A percentile compares a stretch with the other conserved stretches of the same genome.
Conservation (phyloP, 2,329 filamentous ascomycete species). For the Podosphaera aphanis region DNA sequence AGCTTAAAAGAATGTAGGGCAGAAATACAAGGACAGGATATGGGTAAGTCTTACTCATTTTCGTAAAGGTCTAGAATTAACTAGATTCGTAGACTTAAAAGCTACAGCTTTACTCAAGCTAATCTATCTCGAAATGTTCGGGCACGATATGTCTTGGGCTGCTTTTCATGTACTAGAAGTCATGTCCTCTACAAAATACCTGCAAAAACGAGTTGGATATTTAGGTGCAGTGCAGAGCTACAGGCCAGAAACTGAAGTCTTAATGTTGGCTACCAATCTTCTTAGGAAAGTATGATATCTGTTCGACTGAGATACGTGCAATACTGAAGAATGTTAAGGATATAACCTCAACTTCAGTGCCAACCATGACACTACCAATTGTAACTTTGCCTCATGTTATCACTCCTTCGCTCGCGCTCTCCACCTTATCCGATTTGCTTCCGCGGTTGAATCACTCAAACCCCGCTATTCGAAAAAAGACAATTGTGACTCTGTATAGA, state of each 20-base stretch:
- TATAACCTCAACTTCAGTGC: constrained; percentile 45
- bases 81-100: constrained; percentile 48
- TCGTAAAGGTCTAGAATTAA: constrained; percentile 3
- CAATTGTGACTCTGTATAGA: constrained; percentile 79
- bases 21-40: constrained; percentile 81
- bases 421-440: constrained; percentile 64
- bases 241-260: constrained; percentile 77
- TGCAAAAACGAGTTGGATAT: constrained; percentile 89
- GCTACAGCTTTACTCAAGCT: constrained; percentile 88
- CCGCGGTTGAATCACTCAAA: constrained; percentile 72
- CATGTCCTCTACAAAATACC: constrained; percentile 88
- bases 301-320: background rate
- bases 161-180: constrained; percentile 96
- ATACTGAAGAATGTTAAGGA: constrained; percentile 26
- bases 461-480: constrained; percentile 77
- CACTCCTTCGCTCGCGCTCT: constrained; percentile 76
- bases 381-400: constrained; percentile 84
- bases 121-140: constrained; percentile 96
- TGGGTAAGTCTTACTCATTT: constrained; percentile 34
- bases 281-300: constrained; percentile 52
- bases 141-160: constrained; percentile 98
- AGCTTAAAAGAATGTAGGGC: constrained; percentile 84
- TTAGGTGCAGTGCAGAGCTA: constrained; percentile 91
- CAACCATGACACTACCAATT: constrained; percentile 66
- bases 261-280: constrained; percentile 93